Evolutionary conservation across 306 rosid genomes (phyloP).

Genomic region (Prunus mira): DNA sequence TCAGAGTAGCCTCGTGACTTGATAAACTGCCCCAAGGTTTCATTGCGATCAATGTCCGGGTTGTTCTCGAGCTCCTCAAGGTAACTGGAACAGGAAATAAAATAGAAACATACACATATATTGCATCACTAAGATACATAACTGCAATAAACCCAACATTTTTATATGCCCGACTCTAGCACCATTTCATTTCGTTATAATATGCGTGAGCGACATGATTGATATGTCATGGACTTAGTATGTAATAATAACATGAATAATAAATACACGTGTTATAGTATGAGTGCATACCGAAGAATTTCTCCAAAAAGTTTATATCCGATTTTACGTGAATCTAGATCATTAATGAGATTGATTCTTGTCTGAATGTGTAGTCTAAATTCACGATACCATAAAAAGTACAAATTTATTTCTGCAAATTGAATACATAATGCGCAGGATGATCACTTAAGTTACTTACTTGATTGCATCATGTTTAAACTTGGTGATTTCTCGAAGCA

Average conservation of each 20-base stretch:
- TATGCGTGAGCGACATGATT: too few species aligned
- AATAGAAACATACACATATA: not conserved
- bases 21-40: slow-evolving; percentile 67
- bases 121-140: too few species aligned
- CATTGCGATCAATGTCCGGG: slow-evolving; percentile 68
- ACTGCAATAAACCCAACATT: too few species aligned
- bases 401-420: too few species aligned
- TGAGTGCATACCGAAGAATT: too few species aligned
- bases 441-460: slow-evolving; percentile 34
- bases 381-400: not conserved
- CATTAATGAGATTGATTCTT: not conserved
- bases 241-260: too few species aligned
- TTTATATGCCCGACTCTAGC: too few species aligned
- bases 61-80: slow-evolving; percentile 68
- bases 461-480: slow-evolving; percentile 69
- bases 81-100: slow-evolving; percentile 45
- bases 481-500: slow-evolving; percentile 68
- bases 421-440: not conserved
- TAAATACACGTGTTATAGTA: too few species aligned
- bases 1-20: slow-evolving; percentile 71
- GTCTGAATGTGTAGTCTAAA: not conserved
- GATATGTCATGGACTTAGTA: too few species aligned
- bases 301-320: too few species aligned
- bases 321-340: not conserved
- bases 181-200: too few species aligned